phyloP scores from a whole-genome alignment of 805 yeast genomes.

The Kazachstania taianensis region DNA sequence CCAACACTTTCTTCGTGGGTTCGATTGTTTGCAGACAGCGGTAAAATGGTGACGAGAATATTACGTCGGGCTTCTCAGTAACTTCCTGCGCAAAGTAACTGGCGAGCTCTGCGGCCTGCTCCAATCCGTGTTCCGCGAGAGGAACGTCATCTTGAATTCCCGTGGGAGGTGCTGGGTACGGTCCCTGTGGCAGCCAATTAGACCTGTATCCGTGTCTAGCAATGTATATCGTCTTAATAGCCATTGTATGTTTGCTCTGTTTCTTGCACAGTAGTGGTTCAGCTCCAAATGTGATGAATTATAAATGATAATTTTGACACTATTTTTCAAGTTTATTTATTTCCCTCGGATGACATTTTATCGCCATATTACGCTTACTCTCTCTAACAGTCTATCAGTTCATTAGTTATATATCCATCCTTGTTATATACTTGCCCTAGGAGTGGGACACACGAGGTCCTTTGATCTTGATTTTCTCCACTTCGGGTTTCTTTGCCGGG shows the following conservation, averaged over 20 bases:
- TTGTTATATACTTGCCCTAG: not conserved
- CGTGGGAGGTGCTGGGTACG: constrained; percentile 75
- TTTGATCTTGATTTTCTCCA: constrained; percentile 10
- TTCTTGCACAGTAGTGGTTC: too few species aligned
- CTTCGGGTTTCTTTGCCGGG: constrained; percentile 23
- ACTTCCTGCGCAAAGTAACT: constrained; percentile 41
- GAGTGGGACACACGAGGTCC: not conserved
- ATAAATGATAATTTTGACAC: too few species aligned
- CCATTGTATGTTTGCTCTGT: constrained; percentile 9
- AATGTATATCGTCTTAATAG: constrained; percentile 50
- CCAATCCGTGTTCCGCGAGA: constrained; percentile 78
- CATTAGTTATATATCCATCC: too few species aligned
- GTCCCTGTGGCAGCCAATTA: constrained; percentile 66
- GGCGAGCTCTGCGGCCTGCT: constrained; percentile 77
- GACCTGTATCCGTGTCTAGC: constrained; percentile 89
- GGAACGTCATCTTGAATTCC: constrained; percentile 88
- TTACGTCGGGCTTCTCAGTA: constrained; percentile 45
- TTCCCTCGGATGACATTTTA: too few species aligned
- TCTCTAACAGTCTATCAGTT: too few species aligned
- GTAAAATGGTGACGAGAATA: constrained; percentile 80
- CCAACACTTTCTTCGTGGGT: constrained; percentile 58
- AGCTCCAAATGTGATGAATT: too few species aligned
- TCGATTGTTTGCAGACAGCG: constrained; percentile 77
- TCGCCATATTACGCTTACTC: too few species aligned
- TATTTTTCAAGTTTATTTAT: too few species aligned